Conservation (phyloP, 352 stramenopile genomes). For the Nothophytophthora sp. region DNA sequence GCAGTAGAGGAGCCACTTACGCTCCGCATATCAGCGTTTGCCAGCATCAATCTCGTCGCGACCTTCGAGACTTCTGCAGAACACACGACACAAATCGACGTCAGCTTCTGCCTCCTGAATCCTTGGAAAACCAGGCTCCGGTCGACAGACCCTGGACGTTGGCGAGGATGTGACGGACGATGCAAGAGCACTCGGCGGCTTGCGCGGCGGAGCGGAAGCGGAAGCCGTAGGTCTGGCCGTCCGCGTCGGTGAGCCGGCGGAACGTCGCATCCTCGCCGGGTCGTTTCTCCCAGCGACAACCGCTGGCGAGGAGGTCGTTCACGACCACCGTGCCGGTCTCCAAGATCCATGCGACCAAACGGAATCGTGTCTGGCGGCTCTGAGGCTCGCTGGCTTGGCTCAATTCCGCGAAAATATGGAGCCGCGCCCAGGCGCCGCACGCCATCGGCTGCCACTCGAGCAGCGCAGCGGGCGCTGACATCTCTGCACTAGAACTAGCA, state of each 20-base stretch:
- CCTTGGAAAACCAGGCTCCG: no score
- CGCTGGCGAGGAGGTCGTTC: slow-evolving; percentile 40
- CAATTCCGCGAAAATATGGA: slow-evolving; percentile 62
- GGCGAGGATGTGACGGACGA: slow-evolving; percentile 44
- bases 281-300: slow-evolving; percentile 43
- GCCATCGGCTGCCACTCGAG: slow-evolving; percentile 42
- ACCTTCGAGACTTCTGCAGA: slow-evolving; percentile 13
- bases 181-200: slow-evolving; percentile 48
- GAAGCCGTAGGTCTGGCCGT: slow-evolving; percentile 50
- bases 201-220: slow-evolving; percentile 42
- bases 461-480: not conserved
- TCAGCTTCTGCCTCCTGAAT: no score
- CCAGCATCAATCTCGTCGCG: slow-evolving; percentile 15
- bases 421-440: slow-evolving; percentile 45
- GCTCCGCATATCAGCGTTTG: slow-evolving; percentile 17
- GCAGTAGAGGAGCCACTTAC: slow-evolving; percentile 5
- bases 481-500: not conserved
- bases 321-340: slow-evolving; percentile 57
- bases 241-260: slow-evolving; percentile 37
- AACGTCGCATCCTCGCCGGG: slow-evolving; percentile 28
- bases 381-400: slow-evolving; percentile 13
- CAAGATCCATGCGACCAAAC: slow-evolving; percentile 58
- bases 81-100: not conserved
- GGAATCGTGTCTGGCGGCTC: slow-evolving; percentile 41
- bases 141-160: slow-evolving; percentile 37